phyloP scores from a whole-genome alignment of 116 monocot species.

The Papilionanthe hybrid region DNA sequence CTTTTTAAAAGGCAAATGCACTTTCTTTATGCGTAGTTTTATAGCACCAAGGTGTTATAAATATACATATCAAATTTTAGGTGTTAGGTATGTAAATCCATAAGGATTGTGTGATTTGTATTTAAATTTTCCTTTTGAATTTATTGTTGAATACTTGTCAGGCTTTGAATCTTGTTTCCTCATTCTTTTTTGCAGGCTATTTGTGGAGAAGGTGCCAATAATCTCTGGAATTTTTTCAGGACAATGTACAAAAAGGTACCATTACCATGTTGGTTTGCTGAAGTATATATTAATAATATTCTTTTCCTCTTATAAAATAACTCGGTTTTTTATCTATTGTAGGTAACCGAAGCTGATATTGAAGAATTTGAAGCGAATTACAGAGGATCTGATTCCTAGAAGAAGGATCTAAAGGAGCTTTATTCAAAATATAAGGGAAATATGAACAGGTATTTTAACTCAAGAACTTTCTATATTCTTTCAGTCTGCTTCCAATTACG shows the following conservation, averaged over 20 bases:
- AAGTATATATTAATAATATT: no score
- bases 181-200: constrained; percentile 36
- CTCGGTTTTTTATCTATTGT: neutral
- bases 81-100: no score
- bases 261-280: no score
- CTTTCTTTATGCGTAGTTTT: no score
- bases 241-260: constrained; percentile 66
- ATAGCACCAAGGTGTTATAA: no score
- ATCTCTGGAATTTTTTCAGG: constrained; percentile 71
- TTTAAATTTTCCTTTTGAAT: no score
- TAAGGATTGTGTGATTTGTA: no score
- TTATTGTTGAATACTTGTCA: constrained; percentile 2
- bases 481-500: no score
- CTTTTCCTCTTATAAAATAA: no score
- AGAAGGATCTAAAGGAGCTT: constrained; percentile 78
- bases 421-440: constrained; percentile 72
- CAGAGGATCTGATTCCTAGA: constrained; percentile 85
- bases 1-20: no score
- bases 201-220: constrained; percentile 57
- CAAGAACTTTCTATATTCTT: no score
- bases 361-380: constrained; percentile 95
- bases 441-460: constrained; percentile 63
- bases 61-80: no score
- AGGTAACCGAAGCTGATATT: constrained; percentile 92
- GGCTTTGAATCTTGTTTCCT: neutral